Evolutionary conservation across 225 moss, liverwort and hornwort genomes (phyloP).

Genomic region (Pseudisothecium myosuroides): DNA sequence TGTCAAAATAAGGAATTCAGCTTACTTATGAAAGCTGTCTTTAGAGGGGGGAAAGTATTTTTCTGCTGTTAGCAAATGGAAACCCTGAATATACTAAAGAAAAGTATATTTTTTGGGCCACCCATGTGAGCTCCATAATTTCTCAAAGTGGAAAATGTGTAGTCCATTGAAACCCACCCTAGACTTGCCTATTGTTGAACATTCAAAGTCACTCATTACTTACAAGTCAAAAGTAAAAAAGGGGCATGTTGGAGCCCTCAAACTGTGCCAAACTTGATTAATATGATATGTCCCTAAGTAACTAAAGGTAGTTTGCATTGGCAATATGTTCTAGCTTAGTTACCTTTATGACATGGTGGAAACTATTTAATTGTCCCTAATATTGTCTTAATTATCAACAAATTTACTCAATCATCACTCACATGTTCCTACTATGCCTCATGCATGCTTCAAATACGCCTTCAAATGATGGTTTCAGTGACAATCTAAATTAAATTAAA

Average conservation of each 20-base stretch:
- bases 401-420: not conserved
- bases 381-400: not conserved
- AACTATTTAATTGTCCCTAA: not conserved
- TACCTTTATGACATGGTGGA: not conserved
- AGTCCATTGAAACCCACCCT: fast-evolving
- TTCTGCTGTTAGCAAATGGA: not conserved
- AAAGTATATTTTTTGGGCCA: not conserved
- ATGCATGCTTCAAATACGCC: not conserved
- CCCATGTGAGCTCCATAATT: not conserved
- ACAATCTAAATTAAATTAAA: not conserved
- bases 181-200: not conserved
- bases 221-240: not conserved
- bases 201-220: fast-evolving
- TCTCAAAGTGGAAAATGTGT: not conserved
- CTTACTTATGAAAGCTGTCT: not conserved
- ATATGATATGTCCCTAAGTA: too few relatives aligned
- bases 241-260: not conserved
- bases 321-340: fast-evolving
- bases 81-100: not conserved
- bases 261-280: not conserved
- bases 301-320: fast-evolving
- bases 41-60: not conserved
- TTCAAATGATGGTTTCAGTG: not conserved
- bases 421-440: not conserved
- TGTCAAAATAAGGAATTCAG: not conserved